Base-by-base conservation (phyloP, 1,284 basidiomycete species). In the Ganoderma lucidum region DNA sequence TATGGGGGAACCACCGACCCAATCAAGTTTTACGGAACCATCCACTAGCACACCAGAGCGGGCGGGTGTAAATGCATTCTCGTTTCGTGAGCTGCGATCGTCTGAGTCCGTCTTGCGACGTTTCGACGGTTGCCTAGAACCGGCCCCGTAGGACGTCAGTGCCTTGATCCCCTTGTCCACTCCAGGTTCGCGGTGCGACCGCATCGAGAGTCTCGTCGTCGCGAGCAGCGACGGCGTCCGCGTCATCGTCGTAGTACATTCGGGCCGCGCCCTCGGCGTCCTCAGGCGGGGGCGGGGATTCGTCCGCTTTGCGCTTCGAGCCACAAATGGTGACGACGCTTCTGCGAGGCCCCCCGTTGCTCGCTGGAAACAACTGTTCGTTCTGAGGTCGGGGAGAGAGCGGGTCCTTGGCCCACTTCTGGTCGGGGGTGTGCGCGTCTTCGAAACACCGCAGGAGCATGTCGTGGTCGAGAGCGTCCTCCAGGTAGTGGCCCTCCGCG, bases 381-480 rank as follows among this genome's bases (percentile, higher is more conserved):
- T 53, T 3, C 51, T 23, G 14, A 53, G 9, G 28, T 53, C 51
- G 51, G 51, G 51, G 51, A 53, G 51, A 12, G 28, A 1, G 28
- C 28, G 28, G 5, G 19, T 56, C 17, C 15, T 53, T 6, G 9
- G 63, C 53, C 63, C 63, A 64, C 3, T 15, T 19, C 51, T 30
- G 28, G 41, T 64, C 51, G 2, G 23, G 19, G 19, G 23, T 37
- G 14, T 64, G 63, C 3, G 67, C 67, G 15, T 68, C 45, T n/a
- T 68, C 62, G 23, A 68, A 68, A 2, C 63, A 14, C 6, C 8
- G 23, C 35, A 68, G 19, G n/a, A 61, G 23, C 10, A 32, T 44
- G 15, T 68, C 67, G 62, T 68, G 58, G 9, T 53, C 44, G 37
- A 60, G 19, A 2, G 48, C 41, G 30, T 63, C 32, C 2, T 8